Evolutionary conservation across 2,329 filamentous ascomycete species (phyloP).

Genomic region (Fusarium stilboides): DNA sequence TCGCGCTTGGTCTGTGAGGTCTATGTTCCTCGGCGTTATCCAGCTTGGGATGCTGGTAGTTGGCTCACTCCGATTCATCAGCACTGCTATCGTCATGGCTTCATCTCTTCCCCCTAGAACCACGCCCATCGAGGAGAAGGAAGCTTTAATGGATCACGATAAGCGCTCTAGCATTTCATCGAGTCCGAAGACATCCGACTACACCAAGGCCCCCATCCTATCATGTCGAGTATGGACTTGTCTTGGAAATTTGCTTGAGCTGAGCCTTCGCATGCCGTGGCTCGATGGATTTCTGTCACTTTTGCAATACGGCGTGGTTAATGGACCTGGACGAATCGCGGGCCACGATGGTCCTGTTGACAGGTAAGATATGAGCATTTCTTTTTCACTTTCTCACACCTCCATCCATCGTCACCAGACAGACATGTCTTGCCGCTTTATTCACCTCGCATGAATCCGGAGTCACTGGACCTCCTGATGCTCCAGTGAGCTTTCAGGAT

Average conservation of each 20-base stretch:
- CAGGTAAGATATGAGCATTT: slow-evolving; percentile 77
- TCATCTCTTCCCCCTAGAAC: slow-evolving; percentile 74
- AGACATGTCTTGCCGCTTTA: slow-evolving; percentile 38
- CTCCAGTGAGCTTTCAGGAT: slow-evolving; percentile 57
- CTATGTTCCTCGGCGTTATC: slow-evolving; percentile 70
- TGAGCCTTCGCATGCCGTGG: slow-evolving; percentile 92
- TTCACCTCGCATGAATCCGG: slow-evolving; percentile 61
- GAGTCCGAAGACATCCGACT: slow-evolving; percentile 32
- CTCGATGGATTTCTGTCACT: slow-evolving; percentile 82
- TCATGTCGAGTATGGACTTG: slow-evolving; percentile 85
- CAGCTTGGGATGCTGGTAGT: slow-evolving; percentile 70
- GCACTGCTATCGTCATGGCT: slow-evolving; percentile 76
- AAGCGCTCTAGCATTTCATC: slow-evolving; percentile 43
- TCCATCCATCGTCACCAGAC: slow-evolving; percentile 35
- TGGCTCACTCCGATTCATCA: slow-evolving; percentile 75
- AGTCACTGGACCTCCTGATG: slow-evolving; percentile 62
- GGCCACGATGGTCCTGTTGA: slow-evolving; percentile 84
- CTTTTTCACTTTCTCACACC: slow-evolving; percentile 51
- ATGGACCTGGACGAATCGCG: slow-evolving; percentile 82
- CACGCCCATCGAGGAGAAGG: slow-evolving; percentile 47
- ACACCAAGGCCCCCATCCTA: slow-evolving; percentile 74
- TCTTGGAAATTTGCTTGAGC: slow-evolving; percentile 78
- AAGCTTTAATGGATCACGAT: slow-evolving; percentile 35
- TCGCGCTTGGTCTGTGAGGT: slow-evolving; percentile 59
- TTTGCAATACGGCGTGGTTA: slow-evolving; percentile 79